Evolutionary conservation across 2,329 filamentous ascomycete genomes (phyloP).

Genomic region (Fusarium sp.): DNA sequence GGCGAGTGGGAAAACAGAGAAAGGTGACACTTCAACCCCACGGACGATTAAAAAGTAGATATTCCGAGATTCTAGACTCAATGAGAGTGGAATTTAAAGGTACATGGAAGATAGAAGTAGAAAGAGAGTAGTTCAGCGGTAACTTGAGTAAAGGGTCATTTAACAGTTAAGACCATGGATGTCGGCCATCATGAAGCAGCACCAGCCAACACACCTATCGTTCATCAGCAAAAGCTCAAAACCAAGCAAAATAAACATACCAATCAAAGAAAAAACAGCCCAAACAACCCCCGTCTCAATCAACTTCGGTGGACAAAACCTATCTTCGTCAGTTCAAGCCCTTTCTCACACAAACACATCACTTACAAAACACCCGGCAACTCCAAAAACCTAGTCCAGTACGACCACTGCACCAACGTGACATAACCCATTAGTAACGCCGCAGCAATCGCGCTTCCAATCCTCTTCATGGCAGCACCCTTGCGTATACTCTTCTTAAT

Average conservation of each 20-base stretch:
- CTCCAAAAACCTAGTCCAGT: constrained; percentile 36
- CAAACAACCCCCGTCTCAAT: constrained; percentile 19
- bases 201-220: constrained; percentile 24
- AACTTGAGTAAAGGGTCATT: not conserved
- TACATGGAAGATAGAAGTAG: not conserved
- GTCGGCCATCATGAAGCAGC: constrained; percentile 20
- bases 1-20: not conserved
- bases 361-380: constrained; percentile 37
- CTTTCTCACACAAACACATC: not conserved
- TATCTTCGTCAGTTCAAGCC: constrained; percentile 5
- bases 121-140: not conserved
- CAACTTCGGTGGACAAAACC: constrained; percentile 30
- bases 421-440: constrained; percentile 30
- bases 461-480: constrained; percentile 13
- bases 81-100: not conserved
- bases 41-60: not conserved
- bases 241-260: not conserved
- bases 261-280: constrained; percentile 18
- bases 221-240: not conserved
- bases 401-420: constrained; percentile 26
- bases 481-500: constrained; percentile 17
- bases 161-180: not conserved
- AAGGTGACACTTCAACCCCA: not conserved
- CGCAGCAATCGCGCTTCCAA: constrained; percentile 14
- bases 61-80: not conserved